Evolutionary conservation across 2,329 filamentous ascomycete species (phyloP).

Genomic region (Dothidotthia symphoricarpi): DNA sequence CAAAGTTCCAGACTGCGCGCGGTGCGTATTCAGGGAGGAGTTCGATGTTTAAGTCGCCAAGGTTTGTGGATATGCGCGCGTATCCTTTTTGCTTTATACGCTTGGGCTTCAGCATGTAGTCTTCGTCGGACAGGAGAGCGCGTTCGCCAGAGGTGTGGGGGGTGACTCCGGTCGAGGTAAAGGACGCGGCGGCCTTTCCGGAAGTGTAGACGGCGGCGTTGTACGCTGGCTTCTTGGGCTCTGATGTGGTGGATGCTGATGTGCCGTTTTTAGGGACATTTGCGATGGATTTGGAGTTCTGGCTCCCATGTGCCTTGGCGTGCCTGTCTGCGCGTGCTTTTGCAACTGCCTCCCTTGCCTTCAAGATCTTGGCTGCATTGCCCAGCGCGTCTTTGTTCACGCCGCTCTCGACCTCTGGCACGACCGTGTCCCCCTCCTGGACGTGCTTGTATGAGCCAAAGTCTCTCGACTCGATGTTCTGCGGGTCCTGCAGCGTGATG

Average conservation of each 20-base stretch:
- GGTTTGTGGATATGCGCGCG: slow-evolving; percentile 80
- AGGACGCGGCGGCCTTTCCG: slow-evolving; percentile 85
- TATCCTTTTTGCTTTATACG: slow-evolving; percentile 89
- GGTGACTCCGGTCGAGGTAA: slow-evolving; percentile 91
- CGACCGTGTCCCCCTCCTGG: slow-evolving; percentile 75
- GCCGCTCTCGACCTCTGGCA: slow-evolving; percentile 65
- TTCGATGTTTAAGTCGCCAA: slow-evolving; percentile 83
- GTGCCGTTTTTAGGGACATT: slow-evolving; percentile 23
- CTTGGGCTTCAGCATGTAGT: slow-evolving; percentile 91
- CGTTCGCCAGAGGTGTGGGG: slow-evolving; percentile 86
- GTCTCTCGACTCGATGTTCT: slow-evolving; percentile 79
- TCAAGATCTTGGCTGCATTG: slow-evolving; percentile 76
- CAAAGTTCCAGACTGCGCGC: slow-evolving; percentile 95
- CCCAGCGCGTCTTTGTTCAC: slow-evolving; percentile 82
- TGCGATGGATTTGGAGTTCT: slow-evolving; percentile 18
- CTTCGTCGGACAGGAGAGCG: slow-evolving; percentile 85
- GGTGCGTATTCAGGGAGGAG: slow-evolving; percentile 88
- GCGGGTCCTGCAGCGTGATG: slow-evolving; percentile 93
- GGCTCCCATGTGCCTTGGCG: slow-evolving; percentile 36
- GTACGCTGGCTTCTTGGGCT: slow-evolving; percentile 50
- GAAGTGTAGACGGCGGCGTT: slow-evolving; percentile 91
- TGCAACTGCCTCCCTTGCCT: slow-evolving; percentile 91
- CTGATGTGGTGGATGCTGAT: slow-evolving; percentile 27
- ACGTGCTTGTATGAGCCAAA: slow-evolving; percentile 86
- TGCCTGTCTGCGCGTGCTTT: slow-evolving; percentile 74